Conservation (phyloP, 768 basidiomycete genomes). For the Lactifluus subvellereus region DNA sequence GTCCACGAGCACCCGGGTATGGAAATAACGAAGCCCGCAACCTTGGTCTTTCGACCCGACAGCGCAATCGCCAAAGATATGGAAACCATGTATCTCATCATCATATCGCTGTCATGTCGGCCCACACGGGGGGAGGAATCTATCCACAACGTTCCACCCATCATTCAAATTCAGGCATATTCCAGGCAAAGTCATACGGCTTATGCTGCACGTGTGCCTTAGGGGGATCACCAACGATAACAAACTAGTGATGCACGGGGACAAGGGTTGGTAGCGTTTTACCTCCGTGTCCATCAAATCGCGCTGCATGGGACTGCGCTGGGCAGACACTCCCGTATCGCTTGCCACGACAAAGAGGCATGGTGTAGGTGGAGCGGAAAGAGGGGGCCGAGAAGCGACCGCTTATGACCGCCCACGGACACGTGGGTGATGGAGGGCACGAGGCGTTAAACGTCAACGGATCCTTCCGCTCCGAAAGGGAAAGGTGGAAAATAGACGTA, state of each 20-base stretch:
- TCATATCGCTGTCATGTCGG: too few species aligned
- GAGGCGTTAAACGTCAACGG: conserved; percentile 11
- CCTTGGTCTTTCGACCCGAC: too few species aligned
- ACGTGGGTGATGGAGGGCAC: conserved; percentile 20
- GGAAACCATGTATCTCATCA: too few species aligned
- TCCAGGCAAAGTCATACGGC: neutral
- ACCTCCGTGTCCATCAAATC: conserved; percentile 1
- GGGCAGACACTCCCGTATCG: neutral
- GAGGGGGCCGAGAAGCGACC: neutral
- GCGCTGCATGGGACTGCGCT: neutral
- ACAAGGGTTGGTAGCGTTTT: neutral
- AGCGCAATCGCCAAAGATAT: too few species aligned
- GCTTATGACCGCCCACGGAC: conserved; percentile 3
- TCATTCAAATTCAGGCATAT: neutral
- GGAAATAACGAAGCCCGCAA: too few species aligned
- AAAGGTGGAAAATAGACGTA: neutral
- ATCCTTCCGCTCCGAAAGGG: neutral
- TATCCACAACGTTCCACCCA: neutral
- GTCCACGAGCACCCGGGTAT: too few species aligned
- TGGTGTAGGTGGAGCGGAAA: neutral
- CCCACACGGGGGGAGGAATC: neutral
- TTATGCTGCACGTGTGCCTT: too few species aligned
- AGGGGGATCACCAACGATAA: neutral
- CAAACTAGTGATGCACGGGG: neutral
- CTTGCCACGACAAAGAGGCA: neutral